A percentile compares a stretch with the other conserved stretches of the same genome.
phyloP scores from a whole-genome alignment of 805 yeast species.

The Candida orba region DNA sequence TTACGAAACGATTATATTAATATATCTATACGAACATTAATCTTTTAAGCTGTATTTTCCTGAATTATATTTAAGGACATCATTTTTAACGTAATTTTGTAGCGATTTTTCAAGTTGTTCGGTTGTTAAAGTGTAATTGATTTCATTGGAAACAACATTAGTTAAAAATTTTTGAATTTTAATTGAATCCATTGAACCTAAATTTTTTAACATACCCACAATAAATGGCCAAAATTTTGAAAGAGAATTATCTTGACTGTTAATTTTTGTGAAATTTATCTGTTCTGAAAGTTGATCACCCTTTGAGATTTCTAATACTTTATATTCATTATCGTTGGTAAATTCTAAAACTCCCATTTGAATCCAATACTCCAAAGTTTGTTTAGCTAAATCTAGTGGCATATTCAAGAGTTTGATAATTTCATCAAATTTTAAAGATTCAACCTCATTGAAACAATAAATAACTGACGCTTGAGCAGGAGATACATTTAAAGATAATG shows the following conservation, averaged over 20 bases:
- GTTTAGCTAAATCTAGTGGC: conserved; percentile 32
- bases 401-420: conserved; percentile 34
- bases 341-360: conserved; percentile 41
- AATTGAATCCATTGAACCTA: conserved; percentile 41
- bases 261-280: too few species aligned
- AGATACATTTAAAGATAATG: conserved; percentile 39
- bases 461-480: conserved; percentile 69
- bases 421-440: conserved; percentile 26
- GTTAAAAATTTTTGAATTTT: conserved; percentile 47
- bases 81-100: conserved; percentile 2
- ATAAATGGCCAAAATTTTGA: conserved; percentile 39
- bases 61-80: neutral
- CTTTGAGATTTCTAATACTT: conserved; percentile 6
- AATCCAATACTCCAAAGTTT: conserved; percentile 56
- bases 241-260: neutral
- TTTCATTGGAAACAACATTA: conserved; percentile 48
- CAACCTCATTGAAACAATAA: conserved; percentile 33
- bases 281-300: neutral
- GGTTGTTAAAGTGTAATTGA: conserved; percentile 11
- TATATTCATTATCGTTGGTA: conserved; percentile 20
- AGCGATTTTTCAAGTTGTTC: conserved; percentile 5
- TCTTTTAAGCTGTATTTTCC: conserved; percentile 7
- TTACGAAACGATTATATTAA: neutral
- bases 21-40: neutral
- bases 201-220: conserved; percentile 48